A percentile compares a stretch with the other conserved stretches of the same genome.
Evolutionary conservation across 768 basidiomycete species (phyloP).

Genomic region (Pilatotrama ljubarskyi): DNA sequence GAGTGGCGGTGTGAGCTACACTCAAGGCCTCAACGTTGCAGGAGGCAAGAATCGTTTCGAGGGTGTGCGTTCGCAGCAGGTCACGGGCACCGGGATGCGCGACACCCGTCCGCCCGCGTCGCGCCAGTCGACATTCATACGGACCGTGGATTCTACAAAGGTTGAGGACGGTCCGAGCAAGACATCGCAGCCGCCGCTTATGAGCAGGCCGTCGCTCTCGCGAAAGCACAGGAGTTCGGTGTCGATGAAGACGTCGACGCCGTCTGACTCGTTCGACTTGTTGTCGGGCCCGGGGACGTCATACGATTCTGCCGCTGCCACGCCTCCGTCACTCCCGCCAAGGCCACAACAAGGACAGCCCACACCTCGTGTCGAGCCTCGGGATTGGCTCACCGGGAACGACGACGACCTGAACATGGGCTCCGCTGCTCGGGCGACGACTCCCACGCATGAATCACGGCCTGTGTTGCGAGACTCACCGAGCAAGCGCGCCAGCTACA

Average conservation of each 20-base stretch:
- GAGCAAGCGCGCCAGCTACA: conserved; percentile 69
- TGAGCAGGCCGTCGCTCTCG: conserved; percentile 44
- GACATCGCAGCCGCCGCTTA: conserved; percentile 21
- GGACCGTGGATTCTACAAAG: conserved; percentile 12
- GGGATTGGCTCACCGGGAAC: conserved; percentile 79
- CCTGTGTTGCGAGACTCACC: conserved; percentile 69
- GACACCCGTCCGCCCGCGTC: conserved; percentile 28
- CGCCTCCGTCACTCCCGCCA: conserved; percentile 26
- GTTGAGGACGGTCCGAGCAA: conserved; percentile 16
- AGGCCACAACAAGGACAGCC: conserved; percentile 15
- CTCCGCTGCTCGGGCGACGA: conserved; percentile 23
- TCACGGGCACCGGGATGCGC: conserved; percentile 54
- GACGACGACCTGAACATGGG: conserved; percentile 39
- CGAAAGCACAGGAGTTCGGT: conserved; percentile 50
- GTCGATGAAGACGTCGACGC: conserved; percentile 42
- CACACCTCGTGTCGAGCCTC: conserved; percentile 35
- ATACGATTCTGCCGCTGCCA: conserved; percentile 1
- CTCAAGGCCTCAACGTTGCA: conserved; percentile 4
- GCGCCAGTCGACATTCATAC: conserved; percentile 14
- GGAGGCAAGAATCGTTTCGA: conserved; percentile 30
- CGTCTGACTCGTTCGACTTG: conserved; percentile 13
- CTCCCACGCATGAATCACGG: conserved; percentile 25
- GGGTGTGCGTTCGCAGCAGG: conserved; percentile 56
- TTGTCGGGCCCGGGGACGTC: background rate
- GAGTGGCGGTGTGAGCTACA: background rate